Base-by-base conservation (phyloP, 1,284 basidiomycete genomes). In the Somion occarium region DNA sequence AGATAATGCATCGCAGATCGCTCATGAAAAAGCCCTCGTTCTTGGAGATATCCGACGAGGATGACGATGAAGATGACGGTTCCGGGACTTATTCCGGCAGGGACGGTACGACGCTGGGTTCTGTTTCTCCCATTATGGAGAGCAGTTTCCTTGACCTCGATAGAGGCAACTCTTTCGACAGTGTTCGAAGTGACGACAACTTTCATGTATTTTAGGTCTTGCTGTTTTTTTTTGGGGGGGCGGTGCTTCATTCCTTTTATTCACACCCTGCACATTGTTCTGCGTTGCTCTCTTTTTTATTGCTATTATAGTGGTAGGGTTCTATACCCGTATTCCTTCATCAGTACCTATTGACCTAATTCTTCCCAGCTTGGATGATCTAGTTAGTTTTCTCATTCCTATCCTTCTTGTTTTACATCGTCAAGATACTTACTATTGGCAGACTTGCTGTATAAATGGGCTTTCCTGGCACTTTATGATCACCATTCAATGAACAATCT, bases 11-110 rank as follows among this genome's bases (percentile, higher is more conserved):
- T 48, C 63, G 66, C 38, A 62, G 64, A 27, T 67, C 64, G 25
- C 63, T 86, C 54, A 75, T 83, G 69, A 74, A 73, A 59, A 85
- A 85, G 59, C 81, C 85, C 11, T 87, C 84, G 2, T 88, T 88
- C 61, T 68, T 88, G 48, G 82, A 86, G 38, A 84, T 88, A 51
- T 79, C 78, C 18, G 71, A 72, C 54, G 67, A 56, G 15, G 30
- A 69, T 30, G 60, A 62, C 26, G 43, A 38, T 18, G 43, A 46
- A 44, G 55, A 52, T 45, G 51, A 53, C 5, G 52, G 59, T 56
- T 18, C 63, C 67, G 25, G 7, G 39, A 9, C 15, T 41, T 5
- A 7, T 9, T 7, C 54, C 18, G 60, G 61, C 19, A 54, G 54
- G 27, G 57, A 56, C 15, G 44, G 24, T 47, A 22, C 38, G 52